phyloP scores from a whole-genome alignment of 2,329 filamentous ascomycete genomes.

The Beauveria australis region DNA sequence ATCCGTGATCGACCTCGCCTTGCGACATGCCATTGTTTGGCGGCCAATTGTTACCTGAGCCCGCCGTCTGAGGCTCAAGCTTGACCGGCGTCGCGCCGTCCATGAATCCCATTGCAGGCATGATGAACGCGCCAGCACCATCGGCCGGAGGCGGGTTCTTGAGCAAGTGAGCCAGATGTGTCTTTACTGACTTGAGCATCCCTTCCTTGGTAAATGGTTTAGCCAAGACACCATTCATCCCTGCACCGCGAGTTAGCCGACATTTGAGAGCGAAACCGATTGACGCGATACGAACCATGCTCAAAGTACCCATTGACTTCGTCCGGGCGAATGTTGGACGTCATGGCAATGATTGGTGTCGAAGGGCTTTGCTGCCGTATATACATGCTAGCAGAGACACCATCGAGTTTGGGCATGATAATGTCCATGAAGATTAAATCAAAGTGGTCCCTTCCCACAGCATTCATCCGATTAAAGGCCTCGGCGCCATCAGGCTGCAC shows the following conservation, averaged over 20 bases:
- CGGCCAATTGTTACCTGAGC: constrained; percentile 20
- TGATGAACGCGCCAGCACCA: constrained; percentile 6
- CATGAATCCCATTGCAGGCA: constrained; percentile 13
- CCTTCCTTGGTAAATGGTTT: constrained; percentile 93
- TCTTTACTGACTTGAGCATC: constrained; percentile 77
- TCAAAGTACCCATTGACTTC: constrained; percentile 97
- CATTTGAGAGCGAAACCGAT: background rate
- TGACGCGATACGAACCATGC: constrained; percentile 59
- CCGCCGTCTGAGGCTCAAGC: constrained; percentile 49
- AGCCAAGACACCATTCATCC: constrained; percentile 94
- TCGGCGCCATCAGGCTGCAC: constrained; percentile 65
- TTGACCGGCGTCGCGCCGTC: constrained; percentile 31
- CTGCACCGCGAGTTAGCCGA: constrained; percentile 35
- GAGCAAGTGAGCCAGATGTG: constrained; percentile 77
- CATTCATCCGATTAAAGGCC: constrained; percentile 75
- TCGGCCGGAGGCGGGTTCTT: constrained; percentile 50
- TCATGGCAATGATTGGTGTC: constrained; percentile 95
- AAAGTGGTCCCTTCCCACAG: constrained; percentile 38
- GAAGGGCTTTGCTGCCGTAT: constrained; percentile 79
- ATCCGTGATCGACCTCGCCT: constrained; percentile 35
- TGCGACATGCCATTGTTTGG: constrained; percentile 5
- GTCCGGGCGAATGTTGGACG: constrained; percentile 92
- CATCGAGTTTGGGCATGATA: constrained; percentile 94
- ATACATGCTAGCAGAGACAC: constrained; percentile 86
- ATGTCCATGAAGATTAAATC: constrained; percentile 83